Evolutionary conservation across 306 rosid genomes (phyloP).

Genomic region (Albizia julibrissin): DNA sequence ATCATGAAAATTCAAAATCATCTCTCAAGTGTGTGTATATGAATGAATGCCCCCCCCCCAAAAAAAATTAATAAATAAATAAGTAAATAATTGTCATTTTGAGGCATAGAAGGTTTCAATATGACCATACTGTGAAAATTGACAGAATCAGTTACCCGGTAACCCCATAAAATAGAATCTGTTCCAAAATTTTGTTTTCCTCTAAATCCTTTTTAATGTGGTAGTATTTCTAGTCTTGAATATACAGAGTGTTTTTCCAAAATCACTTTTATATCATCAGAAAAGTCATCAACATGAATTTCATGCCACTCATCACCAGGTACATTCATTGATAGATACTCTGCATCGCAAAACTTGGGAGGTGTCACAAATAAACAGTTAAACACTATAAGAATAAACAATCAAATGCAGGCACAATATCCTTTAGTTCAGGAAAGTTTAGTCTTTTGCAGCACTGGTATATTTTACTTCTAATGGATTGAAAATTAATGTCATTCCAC

Average conservation of each 20-base stretch:
- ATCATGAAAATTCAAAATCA: conserved; percentile 12
- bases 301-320: not conserved
- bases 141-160: not conserved
- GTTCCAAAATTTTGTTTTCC: not conserved
- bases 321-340: conserved; percentile 8
- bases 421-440: not conserved
- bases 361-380: not conserved
- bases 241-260: not conserved
- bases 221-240: not conserved
- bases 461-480: conserved; percentile 12
- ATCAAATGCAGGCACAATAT: not conserved
- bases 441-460: not conserved
- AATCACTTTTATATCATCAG: not conserved
- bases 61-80: too few relatives aligned
- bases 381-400: conserved; percentile 2
- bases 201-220: not conserved
- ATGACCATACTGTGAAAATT: not conserved
- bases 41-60: not conserved
- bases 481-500: not conserved
- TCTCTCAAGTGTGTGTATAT: not conserved
- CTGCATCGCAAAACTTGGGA: conserved; percentile 1
- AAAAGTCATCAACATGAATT: not conserved
- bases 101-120: conserved; percentile 1
- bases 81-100: not conserved
- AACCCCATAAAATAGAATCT: not conserved